Conservation (phyloP, 2,329 filamentous ascomycete species). For the Paraphaeosphaeria sporulosa region DNA sequence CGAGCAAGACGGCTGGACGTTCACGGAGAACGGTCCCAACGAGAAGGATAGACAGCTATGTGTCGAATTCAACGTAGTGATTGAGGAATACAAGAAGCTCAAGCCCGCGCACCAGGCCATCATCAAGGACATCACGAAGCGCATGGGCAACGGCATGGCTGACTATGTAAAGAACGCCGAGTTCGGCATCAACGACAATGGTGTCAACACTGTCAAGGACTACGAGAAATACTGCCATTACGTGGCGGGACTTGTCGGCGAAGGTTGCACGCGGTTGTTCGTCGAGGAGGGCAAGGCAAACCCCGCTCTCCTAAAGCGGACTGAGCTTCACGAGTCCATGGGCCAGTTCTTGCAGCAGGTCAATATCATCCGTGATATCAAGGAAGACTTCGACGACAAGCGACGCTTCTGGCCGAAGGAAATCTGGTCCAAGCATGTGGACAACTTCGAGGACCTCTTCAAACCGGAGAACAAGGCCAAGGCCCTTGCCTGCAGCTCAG, state of each 20-base stretch:
- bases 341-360: constrained; percentile 97
- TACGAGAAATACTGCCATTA: constrained; percentile 99
- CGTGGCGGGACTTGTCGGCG: constrained; percentile 96
- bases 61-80: constrained; percentile 88
- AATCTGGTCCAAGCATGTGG: constrained; percentile 96
- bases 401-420: constrained; percentile 94
- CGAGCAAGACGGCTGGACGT: constrained; percentile 89
- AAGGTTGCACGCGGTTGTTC: constrained; percentile 89
- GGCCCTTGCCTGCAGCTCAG: constrained; percentile 85
- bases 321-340: constrained; percentile 91
- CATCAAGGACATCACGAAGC: constrained; percentile 88
- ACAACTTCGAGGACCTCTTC: constrained; percentile 89
- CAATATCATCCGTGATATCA: constrained; percentile 96
- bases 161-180: constrained; percentile 90
- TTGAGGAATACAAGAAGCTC: constrained; percentile 85
- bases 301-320: constrained; percentile 78
- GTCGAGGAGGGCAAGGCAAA: constrained; percentile 88
- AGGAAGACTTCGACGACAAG: constrained; percentile 86
- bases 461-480: constrained; percentile 77
- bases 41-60: constrained; percentile 95
- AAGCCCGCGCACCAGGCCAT: constrained; percentile 85
- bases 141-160: constrained; percentile 99
- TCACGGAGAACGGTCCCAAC: constrained; percentile 81
- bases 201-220: constrained; percentile 82
- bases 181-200: constrained; percentile 69